Percentiles rank a stretch among this genome's conserved stretches.
Evolutionary conservation across 164 flowering plant genomes (phyloP).

Genomic region (Magnolia sinica): DNA sequence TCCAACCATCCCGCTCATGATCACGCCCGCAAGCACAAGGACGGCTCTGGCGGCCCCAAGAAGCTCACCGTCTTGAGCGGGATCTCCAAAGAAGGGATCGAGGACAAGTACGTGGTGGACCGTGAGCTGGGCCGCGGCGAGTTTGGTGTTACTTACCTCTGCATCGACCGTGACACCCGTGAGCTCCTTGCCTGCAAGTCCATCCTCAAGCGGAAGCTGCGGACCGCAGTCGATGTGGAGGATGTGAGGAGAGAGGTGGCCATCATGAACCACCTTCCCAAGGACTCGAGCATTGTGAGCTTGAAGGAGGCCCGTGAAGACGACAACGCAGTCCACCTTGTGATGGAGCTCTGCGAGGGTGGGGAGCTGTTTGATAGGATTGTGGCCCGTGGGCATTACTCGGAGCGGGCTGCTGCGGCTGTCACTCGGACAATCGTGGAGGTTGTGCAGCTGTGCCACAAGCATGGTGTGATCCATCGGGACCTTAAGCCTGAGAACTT

Average conservation of each 20-base stretch:
- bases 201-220: slow-evolving; percentile 81
- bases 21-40: background rate
- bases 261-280: slow-evolving; percentile 87
- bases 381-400: slow-evolving; percentile 84
- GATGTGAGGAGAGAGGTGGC: slow-evolving; percentile 92
- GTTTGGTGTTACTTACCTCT: slow-evolving; percentile 85
- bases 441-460: slow-evolving; percentile 89
- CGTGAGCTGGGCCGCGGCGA: slow-evolving; percentile 86
- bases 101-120: slow-evolving; percentile 70
- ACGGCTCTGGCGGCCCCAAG: slow-evolving; percentile 4
- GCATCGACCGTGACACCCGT: slow-evolving; percentile 54
- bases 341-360: slow-evolving; percentile 94
- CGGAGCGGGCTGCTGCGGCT: slow-evolving; percentile 80
- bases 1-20: slow-evolving; percentile 6
- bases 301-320: slow-evolving; percentile 88
- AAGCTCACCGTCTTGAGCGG: slow-evolving; percentile 11
- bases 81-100: slow-evolving; percentile 57
- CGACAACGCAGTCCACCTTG: slow-evolving; percentile 89
- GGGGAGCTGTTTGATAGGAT: slow-evolving; percentile 94
- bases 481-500: slow-evolving; percentile 97
- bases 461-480: slow-evolving; percentile 88
- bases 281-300: slow-evolving; percentile 69
- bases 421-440: slow-evolving; percentile 78
- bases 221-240: slow-evolving; percentile 84
- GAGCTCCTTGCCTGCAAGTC: slow-evolving; percentile 84